Conservation (phyloP, 768 basidiomycete species). For the Suillus decipiens region DNA sequence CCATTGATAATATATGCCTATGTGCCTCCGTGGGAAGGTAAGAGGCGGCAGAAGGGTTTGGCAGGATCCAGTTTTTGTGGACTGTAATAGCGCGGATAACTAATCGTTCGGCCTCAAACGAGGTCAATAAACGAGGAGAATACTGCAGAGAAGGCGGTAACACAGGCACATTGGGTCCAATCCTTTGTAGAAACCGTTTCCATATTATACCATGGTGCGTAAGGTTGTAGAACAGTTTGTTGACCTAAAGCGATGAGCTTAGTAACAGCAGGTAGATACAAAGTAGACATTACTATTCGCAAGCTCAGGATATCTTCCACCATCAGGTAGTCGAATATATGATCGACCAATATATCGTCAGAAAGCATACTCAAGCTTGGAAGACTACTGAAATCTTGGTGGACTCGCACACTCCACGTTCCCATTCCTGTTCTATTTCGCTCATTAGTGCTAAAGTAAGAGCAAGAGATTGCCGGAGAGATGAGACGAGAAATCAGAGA, state of each 20-base stretch:
- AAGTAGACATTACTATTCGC: conserved; percentile 31
- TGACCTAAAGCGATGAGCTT: conserved; percentile 42
- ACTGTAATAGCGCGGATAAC: conserved; percentile 61
- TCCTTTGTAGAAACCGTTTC: conserved; percentile 59
- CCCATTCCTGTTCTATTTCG: conserved; percentile 18
- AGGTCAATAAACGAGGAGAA: conserved; percentile 32
- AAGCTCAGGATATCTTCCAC: conserved; percentile 39
- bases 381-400: conserved; percentile 23
- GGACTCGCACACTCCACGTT: conserved; percentile 28
- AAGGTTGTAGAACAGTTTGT: conserved; percentile 58
- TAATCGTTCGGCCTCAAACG: conserved; percentile 52
- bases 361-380: conserved; percentile 34
- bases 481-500: conserved; percentile 24
- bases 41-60: conserved; percentile 35
- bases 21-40: conserved; percentile 29
- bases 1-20: conserved; percentile 52
- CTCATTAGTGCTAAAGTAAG: background rate
- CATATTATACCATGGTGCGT: conserved; percentile 71
- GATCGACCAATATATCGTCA: conserved; percentile 41
- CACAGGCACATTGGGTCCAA: conserved; percentile 59
- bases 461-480: conserved; percentile 1
- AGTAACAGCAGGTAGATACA: background rate
- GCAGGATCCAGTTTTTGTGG: conserved; percentile 57
- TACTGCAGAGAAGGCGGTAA: conserved; percentile 60
- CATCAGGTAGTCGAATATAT: conserved; percentile 37